These are phyloP conservation scores for Ophiostoma himal-ulmi DNA, from an alignment of 2,329 filamentous ascomycete species.

Conservation along the genomic window DNA sequence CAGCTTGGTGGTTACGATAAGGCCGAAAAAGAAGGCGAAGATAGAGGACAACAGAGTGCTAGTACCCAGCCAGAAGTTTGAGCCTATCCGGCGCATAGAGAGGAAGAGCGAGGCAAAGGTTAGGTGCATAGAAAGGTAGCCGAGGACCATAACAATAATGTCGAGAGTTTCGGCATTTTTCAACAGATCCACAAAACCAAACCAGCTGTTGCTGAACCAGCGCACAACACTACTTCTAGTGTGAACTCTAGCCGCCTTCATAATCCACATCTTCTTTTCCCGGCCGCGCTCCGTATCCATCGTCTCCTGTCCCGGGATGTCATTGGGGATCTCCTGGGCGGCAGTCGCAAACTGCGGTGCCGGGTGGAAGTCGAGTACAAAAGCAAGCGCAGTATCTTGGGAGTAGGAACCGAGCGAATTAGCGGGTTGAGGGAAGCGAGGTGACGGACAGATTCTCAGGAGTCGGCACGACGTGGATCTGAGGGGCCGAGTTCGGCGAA, in stretches of 20 bases:
- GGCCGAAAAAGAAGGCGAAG: conserved; percentile 93
- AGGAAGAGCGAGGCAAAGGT: conserved; percentile 98
- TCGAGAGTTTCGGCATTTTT: conserved; percentile 95
- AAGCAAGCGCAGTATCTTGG: conserved; percentile 79
- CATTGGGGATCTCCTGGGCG: conserved; percentile 76
- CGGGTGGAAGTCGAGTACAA: conserved; percentile 68
- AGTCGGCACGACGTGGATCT: conserved; percentile 60
- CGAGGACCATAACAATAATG: conserved; percentile 94
- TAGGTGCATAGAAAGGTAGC: conserved; percentile 95
- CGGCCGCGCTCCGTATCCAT: conserved; percentile 43
- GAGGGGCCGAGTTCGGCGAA: conserved; percentile 62
- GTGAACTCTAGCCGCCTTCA: conserved; percentile 74
- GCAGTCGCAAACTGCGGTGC: conserved; percentile 68
- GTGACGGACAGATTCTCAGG: conserved; percentile 70
- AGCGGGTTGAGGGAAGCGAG: conserved; percentile 68
- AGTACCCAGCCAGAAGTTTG: conserved; percentile 92
- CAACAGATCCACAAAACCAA: conserved; percentile 68
- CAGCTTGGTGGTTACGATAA: conserved; percentile 85
- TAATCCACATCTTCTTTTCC: conserved; percentile 91
- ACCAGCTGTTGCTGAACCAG: conserved; percentile 76
- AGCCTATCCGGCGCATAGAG: conserved; percentile 92
- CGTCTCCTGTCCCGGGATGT: conserved; percentile 36
- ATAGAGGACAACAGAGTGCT: conserved; percentile 86
- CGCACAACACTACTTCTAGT: conserved; percentile 58
- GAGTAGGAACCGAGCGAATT: conserved; percentile 80